Conservation (phyloP, 306 rosid genomes). For the Herpetospermum pedunculosum region DNA sequence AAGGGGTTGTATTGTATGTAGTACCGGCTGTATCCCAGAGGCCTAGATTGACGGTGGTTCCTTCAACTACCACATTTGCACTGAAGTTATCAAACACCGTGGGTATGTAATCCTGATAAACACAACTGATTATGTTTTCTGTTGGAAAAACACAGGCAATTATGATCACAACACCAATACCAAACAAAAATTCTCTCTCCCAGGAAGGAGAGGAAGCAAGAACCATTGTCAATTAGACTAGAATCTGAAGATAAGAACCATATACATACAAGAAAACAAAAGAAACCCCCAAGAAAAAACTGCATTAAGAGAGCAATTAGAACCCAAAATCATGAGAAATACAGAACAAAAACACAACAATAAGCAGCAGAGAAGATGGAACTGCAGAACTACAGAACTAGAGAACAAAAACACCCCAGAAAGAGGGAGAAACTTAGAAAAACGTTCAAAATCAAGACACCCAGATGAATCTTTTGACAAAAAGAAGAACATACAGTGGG, state of each 20-base stretch:
- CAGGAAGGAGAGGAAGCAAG: neutral
- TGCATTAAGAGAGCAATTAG: neutral
- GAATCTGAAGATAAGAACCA: constrained; percentile 6
- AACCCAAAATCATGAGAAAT: neutral
- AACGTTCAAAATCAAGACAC: constrained; percentile 8
- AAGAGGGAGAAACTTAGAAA: neutral
- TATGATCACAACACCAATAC: constrained; percentile 1
- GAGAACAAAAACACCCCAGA: neutral
- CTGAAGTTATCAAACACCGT: constrained; percentile 94
- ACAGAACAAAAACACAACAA: neutral
- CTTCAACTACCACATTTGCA: constrained; percentile 86
- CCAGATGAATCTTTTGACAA: constrained; percentile 20
- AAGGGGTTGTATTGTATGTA: neutral
- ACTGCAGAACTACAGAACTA: no score
- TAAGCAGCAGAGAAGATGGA: neutral
- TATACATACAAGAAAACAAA: neutral
- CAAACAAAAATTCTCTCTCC: neutral
- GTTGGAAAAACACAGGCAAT: constrained; percentile 1
- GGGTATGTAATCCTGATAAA: constrained; percentile 71
- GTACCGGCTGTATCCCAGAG: constrained; percentile 96
- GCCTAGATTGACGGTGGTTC: constrained; percentile 79
- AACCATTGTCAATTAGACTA: constrained; percentile 4
- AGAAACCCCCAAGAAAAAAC: constrained; percentile 5
- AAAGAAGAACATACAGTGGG: constrained; percentile 53
- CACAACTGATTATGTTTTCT: constrained; percentile 7